These are phyloP conservation scores for Ambrosia artemisiifolia DNA, from an alignment of 129 eudicot genomes.

Conservation along the genomic window DNA sequence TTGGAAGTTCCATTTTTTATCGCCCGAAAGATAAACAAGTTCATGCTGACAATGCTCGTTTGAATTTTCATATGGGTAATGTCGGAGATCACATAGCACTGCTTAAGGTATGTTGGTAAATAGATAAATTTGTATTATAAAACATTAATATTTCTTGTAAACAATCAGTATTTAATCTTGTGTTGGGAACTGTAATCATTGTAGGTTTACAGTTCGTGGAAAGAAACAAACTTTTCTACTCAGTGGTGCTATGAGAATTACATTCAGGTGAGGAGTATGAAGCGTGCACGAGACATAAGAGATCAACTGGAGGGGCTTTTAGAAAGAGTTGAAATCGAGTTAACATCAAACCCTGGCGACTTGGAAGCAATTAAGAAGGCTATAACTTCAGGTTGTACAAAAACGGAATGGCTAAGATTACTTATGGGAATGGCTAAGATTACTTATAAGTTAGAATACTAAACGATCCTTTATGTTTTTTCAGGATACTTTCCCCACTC, in stretches of 20 bases:
- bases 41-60: conserved; percentile 93
- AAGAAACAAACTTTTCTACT: conserved; percentile 84
- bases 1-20: conserved; percentile 93
- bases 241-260: conserved; percentile 99
- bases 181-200: conserved; percentile 8
- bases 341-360: conserved; percentile 62
- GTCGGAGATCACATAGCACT: conserved; percentile 95
- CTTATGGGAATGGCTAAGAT: neutral
- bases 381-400: conserved; percentile 61
- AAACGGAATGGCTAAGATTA: neutral
- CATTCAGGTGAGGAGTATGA: conserved; percentile 97
- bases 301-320: conserved; percentile 87
- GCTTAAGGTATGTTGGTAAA: conserved; percentile 58
- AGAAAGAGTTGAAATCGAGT: conserved; percentile 91
- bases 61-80: conserved; percentile 92
- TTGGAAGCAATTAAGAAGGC: conserved; percentile 77
- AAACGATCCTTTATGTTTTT: neutral
- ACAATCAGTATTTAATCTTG: neutral
- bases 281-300: conserved; percentile 89
- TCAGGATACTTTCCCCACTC: conserved; percentile 88
- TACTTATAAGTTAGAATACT: neutral
- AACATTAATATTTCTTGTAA: neutral
- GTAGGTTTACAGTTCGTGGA: conserved; percentile 95
- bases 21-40: conserved; percentile 99
- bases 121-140: neutral